These are phyloP conservation scores for Pythium periplocum DNA, from an alignment of 352 stramenopile species.

Conservation along the genomic window DNA sequence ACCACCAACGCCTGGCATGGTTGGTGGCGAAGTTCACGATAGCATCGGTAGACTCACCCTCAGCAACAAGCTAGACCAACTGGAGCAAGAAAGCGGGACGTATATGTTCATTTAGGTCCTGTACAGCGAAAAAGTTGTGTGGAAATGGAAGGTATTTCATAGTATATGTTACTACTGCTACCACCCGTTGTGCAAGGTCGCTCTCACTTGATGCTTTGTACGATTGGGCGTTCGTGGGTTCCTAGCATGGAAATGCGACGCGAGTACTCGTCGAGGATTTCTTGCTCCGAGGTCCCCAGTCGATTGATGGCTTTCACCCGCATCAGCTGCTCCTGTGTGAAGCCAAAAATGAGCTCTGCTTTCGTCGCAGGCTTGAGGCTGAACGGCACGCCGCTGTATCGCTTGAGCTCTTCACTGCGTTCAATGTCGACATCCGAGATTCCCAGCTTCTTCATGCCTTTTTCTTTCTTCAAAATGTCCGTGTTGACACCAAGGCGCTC, in stretches of 20 bases:
- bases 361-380: constrained; percentile 16
- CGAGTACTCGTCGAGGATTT: constrained; percentile 34
- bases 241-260: constrained; percentile 26
- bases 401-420: constrained; percentile 22
- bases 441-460: constrained; percentile 43
- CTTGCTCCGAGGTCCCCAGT: constrained; percentile 29
- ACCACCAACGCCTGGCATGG: constrained; percentile 1
- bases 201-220: constrained; percentile 8
- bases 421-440: constrained; percentile 36
- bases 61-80: constrained; percentile 66
- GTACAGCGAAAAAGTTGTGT: too few species aligned
- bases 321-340: constrained; percentile 28
- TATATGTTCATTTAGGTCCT: too few species aligned
- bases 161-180: constrained; percentile 2
- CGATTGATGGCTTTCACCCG: constrained; percentile 33
- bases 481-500: constrained; percentile 29
- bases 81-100: constrained; percentile 55
- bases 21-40: constrained; percentile 7
- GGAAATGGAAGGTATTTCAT: not conserved
- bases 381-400: constrained; percentile 22
- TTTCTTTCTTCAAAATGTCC: constrained; percentile 36
- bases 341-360: constrained; percentile 31
- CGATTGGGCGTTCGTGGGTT: constrained; percentile 13
- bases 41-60: constrained; percentile 27
- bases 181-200: not conserved